Percentiles rank a stretch among this genome's conserved stretches.
phyloP scores from a whole-genome alignment of 192 early-diverging fungal species.

The Coemansia sp. region DNA sequence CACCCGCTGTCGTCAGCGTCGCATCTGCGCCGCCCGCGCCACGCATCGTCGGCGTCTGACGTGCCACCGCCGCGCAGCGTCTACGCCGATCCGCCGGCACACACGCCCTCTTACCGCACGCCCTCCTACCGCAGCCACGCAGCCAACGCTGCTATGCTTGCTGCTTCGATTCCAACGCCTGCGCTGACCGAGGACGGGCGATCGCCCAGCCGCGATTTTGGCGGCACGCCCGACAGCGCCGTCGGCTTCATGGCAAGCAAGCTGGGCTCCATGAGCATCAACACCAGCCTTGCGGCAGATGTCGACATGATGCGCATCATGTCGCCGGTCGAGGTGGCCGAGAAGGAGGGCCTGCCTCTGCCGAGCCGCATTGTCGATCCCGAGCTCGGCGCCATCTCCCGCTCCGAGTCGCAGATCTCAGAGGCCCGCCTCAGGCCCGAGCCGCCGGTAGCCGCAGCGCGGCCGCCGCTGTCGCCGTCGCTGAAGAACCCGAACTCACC shows the following conservation, averaged over 20 bases:
- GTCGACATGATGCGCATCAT: slow-evolving; percentile 27
- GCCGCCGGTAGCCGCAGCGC: slow-evolving; percentile 10
- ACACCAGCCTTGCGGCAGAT: background rate
- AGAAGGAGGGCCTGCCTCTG: slow-evolving; percentile 44
- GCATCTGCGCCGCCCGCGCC: slow-evolving; percentile 3
- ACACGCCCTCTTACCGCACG: background rate
- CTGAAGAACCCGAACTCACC: slow-evolving; percentile 37
- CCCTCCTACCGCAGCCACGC: background rate
- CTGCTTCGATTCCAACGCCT: slow-evolving; percentile 45
- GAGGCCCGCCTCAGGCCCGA: background rate
- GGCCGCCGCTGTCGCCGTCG: slow-evolving; percentile 37
- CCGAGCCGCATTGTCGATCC: slow-evolving; percentile 47
- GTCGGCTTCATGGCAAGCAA: slow-evolving; percentile 3
- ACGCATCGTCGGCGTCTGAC: slow-evolving; percentile 9
- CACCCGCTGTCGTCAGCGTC: slow-evolving; percentile 5
- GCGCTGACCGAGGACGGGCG: slow-evolving; percentile 37
- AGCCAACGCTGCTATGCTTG: background rate
- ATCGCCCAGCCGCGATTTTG: slow-evolving; percentile 14
- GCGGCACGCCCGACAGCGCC: background rate
- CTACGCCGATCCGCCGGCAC: background rate
- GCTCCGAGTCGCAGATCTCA: slow-evolving; percentile 25
- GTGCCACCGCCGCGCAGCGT: background rate
- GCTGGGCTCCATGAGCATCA: slow-evolving; percentile 8
- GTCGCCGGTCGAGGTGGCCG: slow-evolving; percentile 53
- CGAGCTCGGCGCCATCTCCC: slow-evolving; percentile 25